Percentiles rank a stretch among this genome's conserved stretches.
Conservation (phyloP, 306 rosid species). For the barrel medic (Medicago truncatula) region DNA sequence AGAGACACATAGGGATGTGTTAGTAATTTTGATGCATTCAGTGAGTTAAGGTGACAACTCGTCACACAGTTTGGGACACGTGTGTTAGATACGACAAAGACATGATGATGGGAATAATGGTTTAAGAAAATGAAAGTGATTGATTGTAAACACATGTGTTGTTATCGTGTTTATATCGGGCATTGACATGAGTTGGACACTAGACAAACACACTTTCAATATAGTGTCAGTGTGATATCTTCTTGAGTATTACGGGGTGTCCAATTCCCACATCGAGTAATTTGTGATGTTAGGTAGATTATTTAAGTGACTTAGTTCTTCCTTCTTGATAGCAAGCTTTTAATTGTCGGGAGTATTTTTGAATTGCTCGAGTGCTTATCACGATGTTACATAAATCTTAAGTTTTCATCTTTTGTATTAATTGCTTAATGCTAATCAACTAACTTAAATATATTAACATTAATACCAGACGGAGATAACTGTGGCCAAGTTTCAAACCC, state of each 20-base stretch:
- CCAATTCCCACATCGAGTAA: neutral
- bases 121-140: neutral
- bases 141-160: neutral
- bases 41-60: too few relatives aligned
- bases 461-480: constrained; percentile 67
- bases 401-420: neutral
- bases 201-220: neutral
- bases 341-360: neutral
- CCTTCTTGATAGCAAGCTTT: neutral
- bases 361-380: neutral
- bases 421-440: neutral
- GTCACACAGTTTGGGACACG: neutral
- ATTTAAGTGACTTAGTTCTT: neutral
- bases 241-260: neutral
- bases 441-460: neutral
- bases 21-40: neutral
- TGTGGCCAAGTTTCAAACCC: constrained; percentile 80
- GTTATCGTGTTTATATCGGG: neutral
- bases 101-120: neutral
- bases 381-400: neutral
- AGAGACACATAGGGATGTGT: neutral
- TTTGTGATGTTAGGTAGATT: neutral
- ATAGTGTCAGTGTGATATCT: neutral
- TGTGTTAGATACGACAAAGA: neutral
- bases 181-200: neutral